Evolutionary conservation across 129 eudicot species (phyloP), one percentile per base, ranked within the genome.

Genomic region (Rutidosis leptorrhynchoides): DNA sequence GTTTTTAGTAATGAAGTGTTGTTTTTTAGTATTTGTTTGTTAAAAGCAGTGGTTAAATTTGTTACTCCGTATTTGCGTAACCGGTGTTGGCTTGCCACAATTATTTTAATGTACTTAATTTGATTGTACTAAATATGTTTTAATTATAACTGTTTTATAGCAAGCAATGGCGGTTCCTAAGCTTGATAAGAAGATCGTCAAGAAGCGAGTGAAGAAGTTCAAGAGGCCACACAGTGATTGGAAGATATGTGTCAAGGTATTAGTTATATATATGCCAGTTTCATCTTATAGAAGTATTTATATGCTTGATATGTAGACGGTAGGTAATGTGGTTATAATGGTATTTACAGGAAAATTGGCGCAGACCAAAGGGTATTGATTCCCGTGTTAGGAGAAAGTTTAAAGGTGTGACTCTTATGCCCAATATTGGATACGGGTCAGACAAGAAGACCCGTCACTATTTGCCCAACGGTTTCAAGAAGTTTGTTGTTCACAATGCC

Each of bases 201-300:
- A 90, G 89, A 90, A 90, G 87, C 79, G 97, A 6, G 87, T 87
- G 33, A 86, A 84, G 89, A 84, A 80, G 91, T 90, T 90, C 79
- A 90, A 82, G 83, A 90, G 95, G 82, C 90, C 88, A n/a, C 87
- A 87, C 65, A 82, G 90, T 52, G 97, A 86, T 57, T 80, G 97
- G 60, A 64, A 67, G 48, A 83, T 84, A 54, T 75, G 85, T 12
- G 87, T 90, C 53, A 90, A 90, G 91, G 97, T 90, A 67, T 40
- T 40, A 2, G n/a, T 12, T 16, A 46, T 65, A 8, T 65, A n/a
- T 0, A 6, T 26, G 1, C 9, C 8, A n/a, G 24, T 49, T 49
- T 17, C 32, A 28, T 33, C 45, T n/a, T n/a, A n/a, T n/a, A n/a
- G n/a, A n/a, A n/a, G n/a, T n/a, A n/a, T n/a, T n/a, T n/a, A n/a